Conservation (phyloP, 306 rosid species). For the Biancaea sappan region DNA sequence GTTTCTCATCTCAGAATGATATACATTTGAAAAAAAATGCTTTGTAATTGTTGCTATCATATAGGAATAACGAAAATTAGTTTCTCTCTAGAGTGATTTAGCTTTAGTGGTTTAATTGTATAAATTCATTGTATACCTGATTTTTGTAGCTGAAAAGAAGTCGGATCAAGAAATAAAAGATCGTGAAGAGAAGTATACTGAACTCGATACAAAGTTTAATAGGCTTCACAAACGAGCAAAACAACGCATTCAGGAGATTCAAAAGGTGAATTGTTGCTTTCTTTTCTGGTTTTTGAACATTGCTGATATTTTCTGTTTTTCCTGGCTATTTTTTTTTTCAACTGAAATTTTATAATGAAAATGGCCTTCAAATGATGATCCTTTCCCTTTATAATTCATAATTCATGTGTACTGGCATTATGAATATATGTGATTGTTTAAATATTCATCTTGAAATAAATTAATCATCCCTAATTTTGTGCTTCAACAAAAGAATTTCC, state of each 20-base stretch:
- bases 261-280: slow-evolving; percentile 60
- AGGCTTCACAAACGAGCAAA: slow-evolving; percentile 98
- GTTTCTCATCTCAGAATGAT: slow-evolving; percentile 15
- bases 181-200: slow-evolving; percentile 90
- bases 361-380: slow-evolving; percentile 22
- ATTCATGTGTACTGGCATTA: background rate
- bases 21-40: background rate
- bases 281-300: slow-evolving; percentile 24
- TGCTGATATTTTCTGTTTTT: background rate
- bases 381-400: background rate
- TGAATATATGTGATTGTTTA: background rate
- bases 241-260: slow-evolving; percentile 97
- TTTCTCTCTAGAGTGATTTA: slow-evolving; percentile 19
- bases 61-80: slow-evolving; percentile 3
- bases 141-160: slow-evolving; percentile 69
- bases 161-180: slow-evolving; percentile 83
- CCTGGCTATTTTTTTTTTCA: slow-evolving; percentile 33
- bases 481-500: slow-evolving; percentile 31
- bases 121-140: slow-evolving; percentile 4
- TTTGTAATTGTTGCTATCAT: slow-evolving; percentile 12
- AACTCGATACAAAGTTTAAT: slow-evolving; percentile 84
- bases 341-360: slow-evolving; percentile 18
- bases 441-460: slow-evolving; percentile 20
- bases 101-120: slow-evolving; percentile 41
- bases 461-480: slow-evolving; percentile 6